These are phyloP conservation scores for Tulasnella sp. DNA, from an alignment of 768 basidiomycete genomes.

Conservation along the genomic window DNA sequence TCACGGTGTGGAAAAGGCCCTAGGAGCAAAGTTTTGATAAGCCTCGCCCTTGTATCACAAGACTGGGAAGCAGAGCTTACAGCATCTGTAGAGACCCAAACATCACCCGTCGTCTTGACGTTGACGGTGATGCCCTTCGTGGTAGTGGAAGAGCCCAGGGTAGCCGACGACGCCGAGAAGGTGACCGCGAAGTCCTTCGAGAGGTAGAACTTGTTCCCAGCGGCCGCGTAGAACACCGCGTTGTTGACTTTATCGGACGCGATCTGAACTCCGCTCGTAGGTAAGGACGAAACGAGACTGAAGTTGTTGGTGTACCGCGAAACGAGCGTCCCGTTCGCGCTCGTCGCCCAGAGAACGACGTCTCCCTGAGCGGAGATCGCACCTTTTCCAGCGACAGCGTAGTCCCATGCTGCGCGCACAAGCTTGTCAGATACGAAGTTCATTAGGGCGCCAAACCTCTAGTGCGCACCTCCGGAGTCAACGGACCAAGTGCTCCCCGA, in stretches of 20 bases:
- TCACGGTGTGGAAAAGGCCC: conserved; percentile 46
- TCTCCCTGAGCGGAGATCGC: conserved; percentile 42
- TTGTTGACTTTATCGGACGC: conserved; percentile 45
- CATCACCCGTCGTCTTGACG: conserved; percentile 42
- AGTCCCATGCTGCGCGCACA: conserved; percentile 24
- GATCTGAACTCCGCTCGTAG: conserved; percentile 37
- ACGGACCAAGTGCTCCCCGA: conserved; percentile 43
- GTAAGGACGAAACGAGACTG: conserved; percentile 38
- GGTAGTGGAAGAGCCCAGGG: conserved; percentile 38
- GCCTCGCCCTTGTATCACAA: neutral
- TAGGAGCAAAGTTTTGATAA: neutral
- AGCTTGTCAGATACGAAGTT: neutral
- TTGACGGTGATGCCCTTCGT: conserved; percentile 44
- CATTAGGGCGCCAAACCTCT: neutral
- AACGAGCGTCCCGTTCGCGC: conserved; percentile 38
- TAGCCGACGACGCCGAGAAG: conserved; percentile 30
- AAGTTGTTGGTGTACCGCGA: conserved; percentile 42
- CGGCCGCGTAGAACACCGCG: conserved; percentile 46
- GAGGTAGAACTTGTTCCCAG: conserved; percentile 43
- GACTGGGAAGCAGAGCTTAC: neutral
- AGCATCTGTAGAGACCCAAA: conserved; percentile 51
- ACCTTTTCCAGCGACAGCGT: conserved; percentile 21
- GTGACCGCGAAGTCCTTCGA: conserved; percentile 46
- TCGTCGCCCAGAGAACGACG: conserved; percentile 43
- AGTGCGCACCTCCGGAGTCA: conserved; percentile 39